phyloP scores from a whole-genome alignment of 2,329 filamentous ascomycete genomes.

The Ambrosiella cleistominuta region DNA sequence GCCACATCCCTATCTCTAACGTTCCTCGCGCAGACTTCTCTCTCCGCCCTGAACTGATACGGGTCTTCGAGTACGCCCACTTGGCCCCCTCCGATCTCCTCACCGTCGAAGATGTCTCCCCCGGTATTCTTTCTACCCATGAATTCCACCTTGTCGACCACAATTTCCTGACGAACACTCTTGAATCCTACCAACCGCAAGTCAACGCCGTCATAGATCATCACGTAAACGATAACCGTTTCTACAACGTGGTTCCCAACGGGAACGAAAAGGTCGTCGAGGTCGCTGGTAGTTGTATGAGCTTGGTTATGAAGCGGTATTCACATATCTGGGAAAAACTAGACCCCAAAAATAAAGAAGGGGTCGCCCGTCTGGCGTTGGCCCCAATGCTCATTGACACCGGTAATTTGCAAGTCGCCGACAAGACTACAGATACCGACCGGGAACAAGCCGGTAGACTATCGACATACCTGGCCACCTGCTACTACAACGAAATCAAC shows the following conservation, averaged over 20 bases:
- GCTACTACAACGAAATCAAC: constrained; percentile 42
- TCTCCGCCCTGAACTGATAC: constrained; percentile 55
- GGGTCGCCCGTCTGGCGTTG: constrained; percentile 47
- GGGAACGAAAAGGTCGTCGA: constrained; percentile 33
- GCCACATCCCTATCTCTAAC: constrained; percentile 49
- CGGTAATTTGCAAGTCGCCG: constrained; percentile 39
- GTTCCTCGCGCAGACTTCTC: constrained; percentile 48
- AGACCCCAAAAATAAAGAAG: constrained; percentile 11
- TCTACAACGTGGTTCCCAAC: constrained; percentile 27
- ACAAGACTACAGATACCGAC: constrained; percentile 50
- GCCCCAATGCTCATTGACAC: constrained; percentile 62
- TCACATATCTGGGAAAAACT: constrained; percentile 32
- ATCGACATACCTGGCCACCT: constrained; percentile 13
- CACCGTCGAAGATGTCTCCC: constrained; percentile 35
- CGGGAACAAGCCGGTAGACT: constrained; percentile 27
- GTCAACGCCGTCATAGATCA: constrained; percentile 59
- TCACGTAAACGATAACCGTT: constrained; percentile 40
- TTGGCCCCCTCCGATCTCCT: constrained; percentile 45
- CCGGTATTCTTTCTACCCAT: constrained; percentile 13
- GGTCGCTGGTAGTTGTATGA: constrained; percentile 55
- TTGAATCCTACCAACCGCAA: constrained; percentile 33
- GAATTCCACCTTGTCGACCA: constrained; percentile 52
- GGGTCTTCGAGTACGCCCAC: constrained; percentile 43
- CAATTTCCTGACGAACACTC: constrained; percentile 48
- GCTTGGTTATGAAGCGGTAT: constrained; percentile 46